Base-by-base conservation (phyloP, 225 moss, liverwort and hornwort species). In the Pseudisothecium myosuroides region DNA sequence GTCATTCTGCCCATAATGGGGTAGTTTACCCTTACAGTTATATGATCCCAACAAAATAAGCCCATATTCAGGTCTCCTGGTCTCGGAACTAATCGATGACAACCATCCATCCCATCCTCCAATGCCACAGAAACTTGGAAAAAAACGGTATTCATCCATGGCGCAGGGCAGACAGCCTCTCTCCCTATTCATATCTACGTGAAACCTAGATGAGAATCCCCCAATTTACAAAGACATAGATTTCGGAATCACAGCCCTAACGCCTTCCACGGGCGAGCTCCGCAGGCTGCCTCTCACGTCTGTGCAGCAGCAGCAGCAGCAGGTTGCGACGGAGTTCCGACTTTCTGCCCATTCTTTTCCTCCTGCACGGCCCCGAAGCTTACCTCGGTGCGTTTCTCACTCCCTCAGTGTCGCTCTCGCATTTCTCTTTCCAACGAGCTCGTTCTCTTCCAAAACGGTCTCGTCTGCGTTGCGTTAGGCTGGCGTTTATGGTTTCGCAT, bases 121-220 rank as follows among this genome's bases (percentile, higher is more conserved):
- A 75, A 37, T 85, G 61, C 76, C 50, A 28, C 45, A 17, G 19
- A 86, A n/a, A n/a, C n/a, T n/a, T n/a, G 45, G 45, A 45, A 31
- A 31, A 12, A 7, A 55, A 77, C 56, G 67, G 24, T 36, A 58
- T 58, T 58, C 58, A 58, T 58, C 58, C 58, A 58, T 58, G 37
- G 26, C 37, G 14, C 52, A 32, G 3, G 32, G 31, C 47, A 13
- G 63, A 28, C 26, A 34, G 47, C 49, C 36, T n/a, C 85, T 43
- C 12, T 56, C 5, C 37, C 19, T 12, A 24, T 11, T 31, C 28
- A 29, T 12, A 52, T 90, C 63, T 79, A 72, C 19, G 0, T 0
- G 0, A 0, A 0, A 0, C 32, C 1, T 64, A 74, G 89, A 91
- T 59, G 7, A 9, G 0, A 29, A 7, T 3, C 2, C 7, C 2